Percentiles rank a stretch among this genome's conserved stretches.
These are phyloP conservation scores for Trichoderma arundinaceum DNA, from an alignment of 2,329 filamentous ascomycete species.

Conservation along the genomic window DNA sequence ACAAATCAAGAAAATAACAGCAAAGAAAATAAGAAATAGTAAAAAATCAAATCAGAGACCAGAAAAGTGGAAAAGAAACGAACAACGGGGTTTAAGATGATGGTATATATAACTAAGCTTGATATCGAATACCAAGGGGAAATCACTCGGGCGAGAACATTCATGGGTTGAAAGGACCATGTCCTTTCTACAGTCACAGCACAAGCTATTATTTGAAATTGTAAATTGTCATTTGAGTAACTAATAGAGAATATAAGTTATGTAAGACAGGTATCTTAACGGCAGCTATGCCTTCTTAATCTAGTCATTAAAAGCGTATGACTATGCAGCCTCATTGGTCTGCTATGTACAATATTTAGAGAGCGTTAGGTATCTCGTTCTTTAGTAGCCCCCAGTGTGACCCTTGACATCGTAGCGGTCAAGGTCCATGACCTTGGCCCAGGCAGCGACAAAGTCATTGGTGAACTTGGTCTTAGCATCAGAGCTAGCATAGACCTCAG, in stretches of 20 bases:
- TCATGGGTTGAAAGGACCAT: too few species aligned
- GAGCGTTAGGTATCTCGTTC: neutral
- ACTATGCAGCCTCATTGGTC: neutral
- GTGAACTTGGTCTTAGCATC: slow-evolving; percentile 68
- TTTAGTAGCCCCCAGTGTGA: slow-evolving; percentile 25
- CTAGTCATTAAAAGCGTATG: slow-evolving; percentile 16
- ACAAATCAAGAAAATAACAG: too few species aligned
- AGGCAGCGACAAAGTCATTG: slow-evolving; percentile 71
- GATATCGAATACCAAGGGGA: too few species aligned
- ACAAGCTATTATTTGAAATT: too few species aligned
- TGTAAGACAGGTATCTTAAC: neutral
- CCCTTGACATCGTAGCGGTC: slow-evolving; percentile 65
- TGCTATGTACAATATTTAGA: slow-evolving; percentile 17
- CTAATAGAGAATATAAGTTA: neutral
- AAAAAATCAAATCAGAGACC: too few species aligned
- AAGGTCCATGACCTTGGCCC: slow-evolving; percentile 76
- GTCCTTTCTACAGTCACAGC: too few species aligned
- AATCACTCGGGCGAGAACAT: too few species aligned
- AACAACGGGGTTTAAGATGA: too few species aligned
- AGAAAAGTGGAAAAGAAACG: too few species aligned
- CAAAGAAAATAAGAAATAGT: too few species aligned
- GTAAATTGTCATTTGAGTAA: too few species aligned
- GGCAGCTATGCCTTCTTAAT: slow-evolving; percentile 15
- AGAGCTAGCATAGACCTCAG: slow-evolving; percentile 69
- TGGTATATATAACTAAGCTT: too few species aligned